Conservation (phyloP, 495 filamentous ascomycete species). For the Ramalina peruviana region DNA sequence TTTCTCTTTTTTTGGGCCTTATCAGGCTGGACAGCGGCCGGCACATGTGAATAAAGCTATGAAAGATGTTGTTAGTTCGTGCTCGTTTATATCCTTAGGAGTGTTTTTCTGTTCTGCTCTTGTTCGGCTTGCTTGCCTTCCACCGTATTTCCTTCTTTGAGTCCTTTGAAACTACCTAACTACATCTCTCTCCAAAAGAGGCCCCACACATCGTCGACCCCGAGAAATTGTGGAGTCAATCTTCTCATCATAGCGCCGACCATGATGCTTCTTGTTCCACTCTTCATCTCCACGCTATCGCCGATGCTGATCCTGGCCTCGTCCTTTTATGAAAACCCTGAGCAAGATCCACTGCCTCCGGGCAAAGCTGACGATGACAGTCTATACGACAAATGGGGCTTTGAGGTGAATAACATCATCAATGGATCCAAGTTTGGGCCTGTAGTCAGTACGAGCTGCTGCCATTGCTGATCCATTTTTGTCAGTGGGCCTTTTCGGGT, state of each 20-base stretch:
- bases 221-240: background rate
- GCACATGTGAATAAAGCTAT: too few relatives aligned
- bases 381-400: constrained; percentile 38
- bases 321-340: constrained; percentile 17
- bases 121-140: too few relatives aligned
- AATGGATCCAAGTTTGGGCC: background rate
- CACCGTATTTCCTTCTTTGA: too few relatives aligned
- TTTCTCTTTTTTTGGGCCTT: too few relatives aligned
- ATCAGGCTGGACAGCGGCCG: too few relatives aligned
- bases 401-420: constrained; percentile 25
- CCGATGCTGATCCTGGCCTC: background rate
- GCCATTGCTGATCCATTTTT: background rate
- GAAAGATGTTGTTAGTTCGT: too few relatives aligned
- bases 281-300: background rate
- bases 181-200: too few relatives aligned
- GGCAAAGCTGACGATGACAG: constrained; percentile 20
- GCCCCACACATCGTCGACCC: background rate
- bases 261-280: background rate
- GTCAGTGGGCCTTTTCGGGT: constrained; percentile 62
- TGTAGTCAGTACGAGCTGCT: too few relatives aligned
- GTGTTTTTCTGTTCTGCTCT: too few relatives aligned
- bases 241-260: background rate
- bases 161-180: too few relatives aligned
- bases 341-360: constrained; percentile 11
- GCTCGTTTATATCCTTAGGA: too few relatives aligned